Evolutionary conservation across 805 yeast genomes (phyloP), one percentile per base, ranked within the genome.

Genomic region (Saccharomyces kudriavzevii): DNA sequence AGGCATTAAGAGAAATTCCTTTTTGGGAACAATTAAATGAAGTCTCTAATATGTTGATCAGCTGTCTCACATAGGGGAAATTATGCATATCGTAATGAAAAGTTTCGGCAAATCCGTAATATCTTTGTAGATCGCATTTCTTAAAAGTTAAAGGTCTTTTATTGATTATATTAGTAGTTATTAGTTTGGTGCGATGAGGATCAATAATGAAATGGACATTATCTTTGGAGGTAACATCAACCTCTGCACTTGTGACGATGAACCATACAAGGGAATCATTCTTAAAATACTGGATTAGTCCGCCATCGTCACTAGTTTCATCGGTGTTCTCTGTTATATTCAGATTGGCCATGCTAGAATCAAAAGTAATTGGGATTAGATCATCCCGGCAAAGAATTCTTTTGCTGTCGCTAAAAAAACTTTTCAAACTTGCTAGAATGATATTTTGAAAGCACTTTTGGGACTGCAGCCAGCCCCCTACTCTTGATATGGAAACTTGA

Each of bases 191-290:
- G 55, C 78, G 78, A 0, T 74, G 57, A 0, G 96, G 83, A 66
- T 87, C 90, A 35, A 91, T 78, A 0, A 83, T 64, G 59, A 71
- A n/a, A 14, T 40, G 17, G 29, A 8, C 13, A 9, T 48, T 6
- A 56, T 65, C 4, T 24, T 50, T 50, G 28, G 58, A 51, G 4
- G 56, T 57, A 2, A 61, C 60, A 3, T 62, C 68, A 2, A 70
- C 64, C 2, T 68, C 73, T 3, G 77, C 77, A 4, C 71, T 62
- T 3, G 79, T 84, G 1, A 92, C 79, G 59, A 80, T 80, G 69
- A 90, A 92, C 97, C 97, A 92, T 0, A 90, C 96, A 20, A 91
- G 78, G 0, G 81, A 74, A 64, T 90, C 89, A 0, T 87, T 82
- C 24, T 75, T 75, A 1, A 50, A 51, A 4, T 40, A 30, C 49